Percentiles rank a stretch among this genome's conserved stretches.
Evolutionary conservation across 768 basidiomycete genomes (phyloP).

Genomic region (Leccinum subgranulosum): DNA sequence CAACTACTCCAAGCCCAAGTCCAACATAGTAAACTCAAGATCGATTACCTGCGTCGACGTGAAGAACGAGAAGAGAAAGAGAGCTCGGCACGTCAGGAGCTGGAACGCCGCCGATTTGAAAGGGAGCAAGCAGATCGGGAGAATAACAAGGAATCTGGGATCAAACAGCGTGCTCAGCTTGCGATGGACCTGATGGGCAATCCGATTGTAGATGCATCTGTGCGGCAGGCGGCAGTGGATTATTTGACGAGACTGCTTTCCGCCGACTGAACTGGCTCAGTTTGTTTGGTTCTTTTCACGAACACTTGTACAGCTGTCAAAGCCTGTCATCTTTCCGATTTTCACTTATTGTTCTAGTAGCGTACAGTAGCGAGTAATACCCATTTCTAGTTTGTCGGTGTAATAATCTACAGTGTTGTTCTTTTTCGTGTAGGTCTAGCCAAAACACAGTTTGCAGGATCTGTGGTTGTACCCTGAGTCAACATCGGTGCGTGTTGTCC

Average conservation of each 20-base stretch:
- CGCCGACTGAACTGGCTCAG: slow-evolving; percentile 27
- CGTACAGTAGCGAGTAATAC: slow-evolving; percentile 7
- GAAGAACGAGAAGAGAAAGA: slow-evolving; percentile 72
- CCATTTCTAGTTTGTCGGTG: not conserved
- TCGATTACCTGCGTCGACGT: slow-evolving; percentile 62
- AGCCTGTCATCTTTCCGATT: not conserved
- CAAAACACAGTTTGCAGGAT: not conserved
- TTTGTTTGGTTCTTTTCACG: slow-evolving; percentile 4
- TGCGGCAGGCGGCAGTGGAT: slow-evolving; percentile 66
- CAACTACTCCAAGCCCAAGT: slow-evolving; percentile 65
- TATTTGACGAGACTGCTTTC: slow-evolving; percentile 67
- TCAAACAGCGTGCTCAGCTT: slow-evolving; percentile 61
- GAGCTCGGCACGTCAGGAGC: slow-evolving; percentile 45
- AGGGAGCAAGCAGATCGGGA: slow-evolving; percentile 57
- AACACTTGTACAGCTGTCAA: not conserved
- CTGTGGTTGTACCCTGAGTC: not conserved
- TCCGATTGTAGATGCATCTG: slow-evolving; percentile 51
- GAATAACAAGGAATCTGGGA: slow-evolving; percentile 46
- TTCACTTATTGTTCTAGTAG: not conserved
- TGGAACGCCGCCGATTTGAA: slow-evolving; percentile 52
- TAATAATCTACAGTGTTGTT: not conserved
- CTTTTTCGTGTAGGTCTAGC: not conserved
- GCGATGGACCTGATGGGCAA: slow-evolving; percentile 67
- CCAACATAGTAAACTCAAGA: slow-evolving; percentile 65
- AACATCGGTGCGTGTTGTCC: not conserved